A percentile compares a stretch with the other conserved stretches of the same genome.
phyloP scores from a whole-genome alignment of 371 early-diverging fungal genomes.

The Lichtheimia hyalospora region DNA sequence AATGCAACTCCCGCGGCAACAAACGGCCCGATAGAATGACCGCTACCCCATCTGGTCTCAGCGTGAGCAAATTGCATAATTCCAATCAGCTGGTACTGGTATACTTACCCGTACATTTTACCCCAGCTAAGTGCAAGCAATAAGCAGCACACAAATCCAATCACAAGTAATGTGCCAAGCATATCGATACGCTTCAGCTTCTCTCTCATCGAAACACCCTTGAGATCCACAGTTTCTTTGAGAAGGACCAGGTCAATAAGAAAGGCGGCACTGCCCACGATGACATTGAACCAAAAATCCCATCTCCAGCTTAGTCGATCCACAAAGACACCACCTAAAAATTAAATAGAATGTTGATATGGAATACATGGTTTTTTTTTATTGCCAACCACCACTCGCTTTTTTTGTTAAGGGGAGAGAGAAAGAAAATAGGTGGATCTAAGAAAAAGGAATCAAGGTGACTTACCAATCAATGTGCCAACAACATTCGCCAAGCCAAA shows the following conservation, averaged over 20 bases:
- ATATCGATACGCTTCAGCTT: conserved; percentile 71
- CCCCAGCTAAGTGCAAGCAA: conserved; percentile 59
- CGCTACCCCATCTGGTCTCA: conserved; percentile 7
- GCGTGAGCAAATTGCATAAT: neutral
- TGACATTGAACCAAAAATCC: conserved; percentile 79
- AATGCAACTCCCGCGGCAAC: conserved; percentile 12
- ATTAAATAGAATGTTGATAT: neutral
- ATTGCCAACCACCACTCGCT: too few species aligned
- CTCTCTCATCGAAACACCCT: conserved; percentile 30
- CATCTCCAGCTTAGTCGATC: conserved; percentile 70
- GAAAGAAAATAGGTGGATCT: too few species aligned
- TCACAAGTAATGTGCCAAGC: conserved; percentile 22
- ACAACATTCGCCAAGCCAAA: conserved; percentile 72
- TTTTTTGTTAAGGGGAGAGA: too few species aligned
- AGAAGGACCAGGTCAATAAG: conserved; percentile 52
- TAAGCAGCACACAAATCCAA: conserved; percentile 34
- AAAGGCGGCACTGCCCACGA: conserved; percentile 62
- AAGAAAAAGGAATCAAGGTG: neutral
- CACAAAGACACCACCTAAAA: conserved; percentile 66
- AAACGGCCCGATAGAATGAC: conserved; percentile 16
- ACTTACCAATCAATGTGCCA: conserved; percentile 62
- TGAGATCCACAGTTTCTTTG: conserved; percentile 39
- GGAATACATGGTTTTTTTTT: too few species aligned
- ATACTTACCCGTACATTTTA: neutral
- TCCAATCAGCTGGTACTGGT: neutral